Evolutionary conservation across 345 rosid species (phyloP).

Genomic region (Lagerstroemia speciosa): DNA sequence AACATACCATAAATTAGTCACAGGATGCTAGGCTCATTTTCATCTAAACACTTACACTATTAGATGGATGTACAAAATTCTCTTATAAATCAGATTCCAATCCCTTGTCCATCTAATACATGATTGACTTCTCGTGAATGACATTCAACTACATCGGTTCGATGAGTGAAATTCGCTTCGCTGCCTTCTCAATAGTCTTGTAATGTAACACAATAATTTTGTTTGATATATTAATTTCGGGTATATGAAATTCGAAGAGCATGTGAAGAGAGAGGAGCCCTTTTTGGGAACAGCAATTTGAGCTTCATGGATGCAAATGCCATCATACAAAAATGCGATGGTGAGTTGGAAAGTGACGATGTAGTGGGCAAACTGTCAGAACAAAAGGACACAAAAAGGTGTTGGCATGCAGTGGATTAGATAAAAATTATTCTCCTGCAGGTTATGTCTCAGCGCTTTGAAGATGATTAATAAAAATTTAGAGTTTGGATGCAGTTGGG

Average conservation of each 20-base stretch:
- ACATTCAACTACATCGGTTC: too few species aligned
- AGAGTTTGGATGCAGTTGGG: not conserved
- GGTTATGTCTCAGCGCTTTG: not conserved
- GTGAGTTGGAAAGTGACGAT: not conserved
- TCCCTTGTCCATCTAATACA: too few species aligned
- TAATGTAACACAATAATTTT: too few species aligned
- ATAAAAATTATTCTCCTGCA: not conserved
- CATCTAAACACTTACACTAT: too few species aligned
- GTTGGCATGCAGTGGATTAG: not conserved
- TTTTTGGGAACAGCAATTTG: not conserved
- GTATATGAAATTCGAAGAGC: not conserved
- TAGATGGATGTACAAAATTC: too few species aligned
- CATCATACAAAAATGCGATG: not conserved
- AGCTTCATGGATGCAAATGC: not conserved
- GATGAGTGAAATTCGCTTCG: too few species aligned
- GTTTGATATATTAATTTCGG: too few species aligned
- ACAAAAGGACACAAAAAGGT: not conserved
- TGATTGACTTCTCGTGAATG: too few species aligned
- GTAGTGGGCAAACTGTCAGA: conserved; percentile 1
- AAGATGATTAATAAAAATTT: not conserved
- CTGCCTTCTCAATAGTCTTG: too few species aligned
- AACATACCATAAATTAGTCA: too few species aligned
- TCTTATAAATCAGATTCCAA: too few species aligned
- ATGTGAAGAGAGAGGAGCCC: not conserved
- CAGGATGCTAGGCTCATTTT: too few species aligned